Conservation (phyloP, 352 stramenopile species). For the Phytopythium aichiense region DNA sequence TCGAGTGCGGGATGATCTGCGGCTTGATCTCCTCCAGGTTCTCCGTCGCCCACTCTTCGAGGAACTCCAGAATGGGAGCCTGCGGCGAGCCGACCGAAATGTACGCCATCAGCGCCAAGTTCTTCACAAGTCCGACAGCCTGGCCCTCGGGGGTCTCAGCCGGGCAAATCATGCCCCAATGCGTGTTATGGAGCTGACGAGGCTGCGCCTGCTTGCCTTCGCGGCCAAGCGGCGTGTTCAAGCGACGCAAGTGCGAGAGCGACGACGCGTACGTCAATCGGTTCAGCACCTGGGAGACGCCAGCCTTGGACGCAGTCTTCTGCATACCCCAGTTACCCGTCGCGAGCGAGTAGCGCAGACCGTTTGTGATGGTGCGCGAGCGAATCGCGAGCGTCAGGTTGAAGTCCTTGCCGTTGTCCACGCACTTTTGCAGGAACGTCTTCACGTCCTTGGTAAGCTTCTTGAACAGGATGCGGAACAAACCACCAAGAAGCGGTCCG, state of each 20-base stretch:
- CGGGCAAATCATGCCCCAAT: constrained; percentile 99
- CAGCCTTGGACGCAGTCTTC: constrained; percentile 94
- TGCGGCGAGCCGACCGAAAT: constrained; percentile 94
- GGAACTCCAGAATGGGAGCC: constrained; percentile 96
- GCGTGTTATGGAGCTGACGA: constrained; percentile 99
- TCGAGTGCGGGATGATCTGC: constrained; percentile 96
- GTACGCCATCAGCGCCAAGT: constrained; percentile 99
- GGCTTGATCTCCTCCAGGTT: constrained; percentile 97
- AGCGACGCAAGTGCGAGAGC: constrained; percentile 97
- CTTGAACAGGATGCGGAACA: constrained; percentile 98
- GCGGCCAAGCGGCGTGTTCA: constrained; percentile 98
- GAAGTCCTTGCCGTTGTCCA: constrained; percentile 93
- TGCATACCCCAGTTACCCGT: constrained; percentile 99
- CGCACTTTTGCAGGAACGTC: constrained; percentile 89
- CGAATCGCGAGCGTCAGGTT: constrained; percentile 98
- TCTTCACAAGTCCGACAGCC: constrained; percentile 96
- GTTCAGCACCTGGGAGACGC: constrained; percentile 99
- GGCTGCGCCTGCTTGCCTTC: constrained; percentile 99
- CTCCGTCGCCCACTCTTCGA: constrained; percentile 98
- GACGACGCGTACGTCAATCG: constrained; percentile 98
- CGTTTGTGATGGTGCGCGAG: constrained; percentile 97
- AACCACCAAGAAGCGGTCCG: constrained; percentile 94
- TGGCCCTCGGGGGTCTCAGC: constrained; percentile 96
- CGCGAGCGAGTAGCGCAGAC: constrained; percentile 98
- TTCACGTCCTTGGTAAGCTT: constrained; percentile 99